Evolutionary conservation across 176 grass and related monocot species (phyloP), one percentile per base, ranked within the genome.

Genomic region (Urochloa ruziziensis): DNA sequence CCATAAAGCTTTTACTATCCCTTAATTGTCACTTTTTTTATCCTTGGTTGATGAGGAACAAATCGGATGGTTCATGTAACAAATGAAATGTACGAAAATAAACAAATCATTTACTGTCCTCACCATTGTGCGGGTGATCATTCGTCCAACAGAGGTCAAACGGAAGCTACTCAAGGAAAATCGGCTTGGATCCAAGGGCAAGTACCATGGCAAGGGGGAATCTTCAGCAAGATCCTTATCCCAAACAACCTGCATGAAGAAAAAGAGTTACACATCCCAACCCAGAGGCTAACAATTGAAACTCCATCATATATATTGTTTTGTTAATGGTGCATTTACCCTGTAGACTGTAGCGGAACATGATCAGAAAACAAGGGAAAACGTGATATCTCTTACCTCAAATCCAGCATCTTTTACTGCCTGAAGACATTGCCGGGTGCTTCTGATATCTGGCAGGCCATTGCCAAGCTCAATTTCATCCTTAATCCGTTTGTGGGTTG

Each of bases 81-180:
- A 68, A 51, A 73, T 33, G 4, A 54, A 84, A 25, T 78, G n/a
- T 40, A 36, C 62, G 33, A 61, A 74, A 56, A 24, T 12, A 44
- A 30, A 78, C 2, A 61, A 40, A 47, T 7, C 46, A 57, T 53
- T 21, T 44, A 77, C 73, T 64, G 39, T 18, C 6, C 60, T 85
- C 83, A 99, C 96, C 89, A 99, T 84, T 70, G 77, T 91, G 57
- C 89, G 91, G 47, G 91, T 94, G 85, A 94, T 78, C 65, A 92
- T 49, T n/a, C 93, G 96, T 65, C 96, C 96, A 16, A 96, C 58
- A 25, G 91, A 67, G 27, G 96, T 99, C 83, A 94, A 82, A 51
- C 96, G 96, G 63, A 99, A 99, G 85, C 93, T 94, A 87, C 93
- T 94, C 57, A 96, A 67, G 2, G 96, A 99, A 73, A 99, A 89